A percentile compares a stretch with the other conserved stretches of the same genome.
Evolutionary conservation across 2,329 filamentous ascomycete genomes (phyloP).

Genomic region (Monosporascus ibericus): DNA sequence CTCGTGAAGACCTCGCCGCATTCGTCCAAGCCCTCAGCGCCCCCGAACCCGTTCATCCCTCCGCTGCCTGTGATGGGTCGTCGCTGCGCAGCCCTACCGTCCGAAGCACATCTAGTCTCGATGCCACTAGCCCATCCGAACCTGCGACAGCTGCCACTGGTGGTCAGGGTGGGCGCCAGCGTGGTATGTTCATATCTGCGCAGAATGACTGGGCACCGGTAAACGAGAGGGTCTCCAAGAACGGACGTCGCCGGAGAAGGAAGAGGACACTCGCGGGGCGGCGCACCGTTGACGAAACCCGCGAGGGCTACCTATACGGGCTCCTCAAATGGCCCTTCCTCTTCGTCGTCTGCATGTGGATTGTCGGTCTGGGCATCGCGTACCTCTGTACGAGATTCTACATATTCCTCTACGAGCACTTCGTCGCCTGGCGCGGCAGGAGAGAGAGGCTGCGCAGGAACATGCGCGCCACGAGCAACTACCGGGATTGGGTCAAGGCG

Average conservation of each 20-base stretch:
- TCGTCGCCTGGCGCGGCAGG: conserved; percentile 80
- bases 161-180: conserved; percentile 26
- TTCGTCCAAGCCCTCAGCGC: conserved; percentile 80
- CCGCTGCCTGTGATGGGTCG: conserved; percentile 44
- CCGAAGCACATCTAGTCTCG: conserved; percentile 33
- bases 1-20: conserved; percentile 63
- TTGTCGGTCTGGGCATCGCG: conserved; percentile 62
- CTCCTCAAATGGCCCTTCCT: conserved; percentile 91
- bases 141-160: conserved; percentile 20
- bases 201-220: conserved; percentile 95
- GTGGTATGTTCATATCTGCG: conserved; percentile 66
- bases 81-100: conserved; percentile 36
- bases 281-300: conserved; percentile 79
- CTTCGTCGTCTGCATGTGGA: conserved; percentile 72
- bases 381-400: conserved; percentile 84
- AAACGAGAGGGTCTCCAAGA: conserved; percentile 58
- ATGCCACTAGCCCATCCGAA: conserved; percentile 21
- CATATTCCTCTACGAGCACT: conserved; percentile 88
- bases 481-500: conserved; percentile 75
- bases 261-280: conserved; percentile 39
- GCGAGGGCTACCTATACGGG: conserved; percentile 86
- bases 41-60: conserved; percentile 65
- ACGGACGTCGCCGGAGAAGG: conserved; percentile 33
- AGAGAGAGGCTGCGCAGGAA: conserved; percentile 65
- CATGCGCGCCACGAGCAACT: conserved; percentile 66